Evolutionary conservation across 108 stramenopile genomes (phyloP), one percentile per base, ranked within the genome.

Genomic region (Skeletonema costatum): DNA sequence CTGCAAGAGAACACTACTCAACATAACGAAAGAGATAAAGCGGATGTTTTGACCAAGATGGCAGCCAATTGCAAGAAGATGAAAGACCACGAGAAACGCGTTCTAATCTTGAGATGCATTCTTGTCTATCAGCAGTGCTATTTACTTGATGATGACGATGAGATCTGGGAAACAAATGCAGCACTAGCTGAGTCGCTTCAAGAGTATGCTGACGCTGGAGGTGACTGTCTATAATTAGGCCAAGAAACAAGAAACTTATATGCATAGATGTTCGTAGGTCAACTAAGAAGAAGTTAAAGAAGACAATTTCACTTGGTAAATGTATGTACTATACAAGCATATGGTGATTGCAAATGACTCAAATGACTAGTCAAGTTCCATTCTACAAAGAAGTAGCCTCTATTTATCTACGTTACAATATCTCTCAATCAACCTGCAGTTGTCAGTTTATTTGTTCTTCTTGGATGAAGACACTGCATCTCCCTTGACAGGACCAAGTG

Each of bases 401-500:
- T 56, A 56, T 1, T 56, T 56, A 56, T 56, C 53, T 56, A 56
- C 53, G 53, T 8, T 25, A 56, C 53, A 56, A 56, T 56, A 56
- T 56, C 53, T 56, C 29, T 56, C 19, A 56, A 56, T 25, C 4
- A 21, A 56, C 53, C 53, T 29, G 25, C 25, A 25, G 0, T 29
- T 25, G 21, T 56, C 53, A 56, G 53, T 56, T 70, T 75, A 83
- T 62, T 85, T 88, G 63, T 82, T 86, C 77, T 88, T 82, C 62
- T 83, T 86, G 39, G 83, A 78, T 35, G 64, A 66, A 38, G 75
- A 16, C 42, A 32, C 58, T 14, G 53, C 64, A 69, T 53, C 79
- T 46, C 69, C 71, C 85, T 90, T 93, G 70, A 93, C 31, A 13
- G 94, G 92, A 39, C 94, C 91, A 44, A 93, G 36, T 17, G 94